Evolutionary conservation across 1,284 basidiomycete genomes (phyloP), one percentile per base, ranked within the genome.

Genomic region (Exobasidium rhododendri): DNA sequence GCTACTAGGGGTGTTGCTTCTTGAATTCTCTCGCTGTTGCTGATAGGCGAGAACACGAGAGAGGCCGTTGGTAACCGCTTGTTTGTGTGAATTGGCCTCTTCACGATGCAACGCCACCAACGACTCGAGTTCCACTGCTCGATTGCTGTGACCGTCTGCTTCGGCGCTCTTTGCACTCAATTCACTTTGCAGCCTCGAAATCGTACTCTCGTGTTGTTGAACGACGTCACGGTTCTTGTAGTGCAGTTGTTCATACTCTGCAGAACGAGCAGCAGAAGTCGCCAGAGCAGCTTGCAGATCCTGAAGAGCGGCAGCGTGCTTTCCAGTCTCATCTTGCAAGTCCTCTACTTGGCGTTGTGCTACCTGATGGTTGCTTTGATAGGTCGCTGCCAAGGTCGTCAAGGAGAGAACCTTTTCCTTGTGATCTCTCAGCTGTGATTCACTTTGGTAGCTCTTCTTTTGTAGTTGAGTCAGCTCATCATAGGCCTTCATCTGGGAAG

Each of bases 241-340:
- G 80, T 91, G 88, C 70, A 90, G 85, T 6, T 83, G 77, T 74
- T 96, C 90, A 44, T 94, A 84, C 80, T 97, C 93, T 20, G 86
- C 85, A 1, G 89, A 85, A n/a, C 92, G 87, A 2, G 85, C 82
- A 3, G 88, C 87, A 7, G 92, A 87, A 0, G 90, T 86, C 47
- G 86, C 83, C 56, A 98, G 83, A 0, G 92, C 91, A 13, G 83
- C 82, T 57, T 90, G 88, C 3, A 91, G 86, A 81, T 96, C 91
- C 56, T 92, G 90, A 58, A 98, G 83, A 0, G 92, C 87, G 26
- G 87, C 86, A 29, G 94, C 82, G 79, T 97, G 92, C 70, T 92
- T 88, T 56, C 92, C 91, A 30, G 92, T 83, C 29, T 65, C 67
- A 35, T 64, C 57, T 55, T 63, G 66, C 47, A 69, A 64, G 89